Evolutionary conservation across 176 grass and related monocot species (phyloP).

Genomic region (Musa troglodytarum): DNA sequence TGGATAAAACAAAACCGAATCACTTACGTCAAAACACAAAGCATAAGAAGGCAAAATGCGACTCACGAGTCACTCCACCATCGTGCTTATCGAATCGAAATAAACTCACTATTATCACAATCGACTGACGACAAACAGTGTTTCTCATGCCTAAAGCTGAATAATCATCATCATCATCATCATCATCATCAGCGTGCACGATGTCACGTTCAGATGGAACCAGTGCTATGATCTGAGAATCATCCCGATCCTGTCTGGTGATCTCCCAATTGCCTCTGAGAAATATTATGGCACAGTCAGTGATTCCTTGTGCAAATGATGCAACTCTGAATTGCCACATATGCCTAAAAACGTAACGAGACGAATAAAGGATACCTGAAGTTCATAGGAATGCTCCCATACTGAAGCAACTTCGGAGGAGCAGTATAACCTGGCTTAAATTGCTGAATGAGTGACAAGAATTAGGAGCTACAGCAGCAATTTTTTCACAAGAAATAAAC

Average conservation of each 20-base stretch:
- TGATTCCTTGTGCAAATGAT: background rate
- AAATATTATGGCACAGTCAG: background rate
- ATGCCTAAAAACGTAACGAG: background rate
- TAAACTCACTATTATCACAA: constrained; percentile 54
- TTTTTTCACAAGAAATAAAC: background rate
- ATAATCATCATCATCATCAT: constrained; percentile 60
- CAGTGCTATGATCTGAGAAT: constrained; percentile 80
- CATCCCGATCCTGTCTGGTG: constrained; percentile 42
- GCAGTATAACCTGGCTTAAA: constrained; percentile 86
- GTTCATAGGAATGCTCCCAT: constrained; percentile 80
- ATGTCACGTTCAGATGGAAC: constrained; percentile 45
- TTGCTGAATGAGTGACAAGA: constrained; percentile 42
- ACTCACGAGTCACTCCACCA: background rate
- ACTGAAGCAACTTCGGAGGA: constrained; percentile 74
- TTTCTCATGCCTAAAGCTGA: constrained; percentile 45
- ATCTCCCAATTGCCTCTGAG: constrained; percentile 77
- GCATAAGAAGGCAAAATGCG: background rate
- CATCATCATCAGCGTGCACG: constrained; percentile 25
- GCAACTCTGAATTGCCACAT: background rate
- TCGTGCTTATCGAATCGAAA: background rate
- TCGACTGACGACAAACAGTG: constrained; percentile 39
- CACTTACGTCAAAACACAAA: background rate
- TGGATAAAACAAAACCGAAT: constrained; percentile 21
- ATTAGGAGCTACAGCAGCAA: background rate
- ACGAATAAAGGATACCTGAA: constrained; percentile 51